phyloP scores from a whole-genome alignment of 805 yeast genomes.

The Kluyveromyces siamensis region DNA sequence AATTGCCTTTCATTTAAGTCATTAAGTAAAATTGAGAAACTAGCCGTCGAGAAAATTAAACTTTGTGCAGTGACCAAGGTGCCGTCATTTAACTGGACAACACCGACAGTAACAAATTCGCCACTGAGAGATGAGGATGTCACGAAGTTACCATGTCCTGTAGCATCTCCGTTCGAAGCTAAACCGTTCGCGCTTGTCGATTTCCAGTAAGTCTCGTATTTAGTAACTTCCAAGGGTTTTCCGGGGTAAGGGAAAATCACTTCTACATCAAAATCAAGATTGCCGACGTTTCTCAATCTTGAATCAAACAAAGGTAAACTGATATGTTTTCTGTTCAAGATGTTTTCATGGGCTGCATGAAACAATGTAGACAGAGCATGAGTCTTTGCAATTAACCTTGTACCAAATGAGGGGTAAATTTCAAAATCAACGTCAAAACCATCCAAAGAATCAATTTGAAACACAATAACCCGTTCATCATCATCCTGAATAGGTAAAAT shows the following conservation, averaged over 20 bases:
- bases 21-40: slow-evolving; percentile 49
- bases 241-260: slow-evolving; percentile 88
- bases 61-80: slow-evolving; percentile 76
- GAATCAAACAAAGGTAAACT: slow-evolving; percentile 74
- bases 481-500: slow-evolving; percentile 59
- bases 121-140: slow-evolving; percentile 89
- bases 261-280: slow-evolving; percentile 65
- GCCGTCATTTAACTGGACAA: slow-evolving; percentile 71
- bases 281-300: slow-evolving; percentile 75
- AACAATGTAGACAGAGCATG: slow-evolving; percentile 57
- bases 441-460: slow-evolving; percentile 73
- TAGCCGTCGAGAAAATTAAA: slow-evolving; percentile 45
- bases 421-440: slow-evolving; percentile 78
- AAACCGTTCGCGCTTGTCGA: slow-evolving; percentile 52
- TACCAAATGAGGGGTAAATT: slow-evolving; percentile 89
- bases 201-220: slow-evolving; percentile 96
- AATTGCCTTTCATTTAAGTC: slow-evolving; percentile 37
- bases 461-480: slow-evolving; percentile 57
- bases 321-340: slow-evolving; percentile 27
- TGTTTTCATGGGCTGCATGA: slow-evolving; percentile 30
- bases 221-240: slow-evolving; percentile 72
- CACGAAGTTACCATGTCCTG: slow-evolving; percentile 38
- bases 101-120: slow-evolving; percentile 57
- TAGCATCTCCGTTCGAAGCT: slow-evolving; percentile 7
- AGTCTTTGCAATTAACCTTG: slow-evolving; percentile 82